These are phyloP conservation scores for Solanum chilense DNA, from an alignment of 257 asterid genomes.

Conservation along the genomic window DNA sequence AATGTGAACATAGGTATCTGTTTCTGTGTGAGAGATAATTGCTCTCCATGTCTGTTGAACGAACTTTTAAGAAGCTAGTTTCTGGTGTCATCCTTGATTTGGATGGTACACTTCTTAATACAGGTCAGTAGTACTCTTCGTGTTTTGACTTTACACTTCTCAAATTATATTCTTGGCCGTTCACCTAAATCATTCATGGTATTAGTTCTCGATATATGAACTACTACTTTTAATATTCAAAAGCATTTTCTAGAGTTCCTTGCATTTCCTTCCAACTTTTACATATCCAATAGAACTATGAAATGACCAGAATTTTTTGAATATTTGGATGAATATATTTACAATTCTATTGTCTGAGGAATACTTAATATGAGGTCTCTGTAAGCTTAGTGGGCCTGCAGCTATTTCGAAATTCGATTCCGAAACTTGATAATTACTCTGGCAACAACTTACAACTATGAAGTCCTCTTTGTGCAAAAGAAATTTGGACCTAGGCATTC, in stretches of 20 bases:
- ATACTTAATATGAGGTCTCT: not conserved
- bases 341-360: not conserved
- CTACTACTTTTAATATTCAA: not conserved
- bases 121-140: conserved; percentile 38
- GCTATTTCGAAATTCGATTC: not conserved
- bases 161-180: not conserved
- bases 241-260: not conserved
- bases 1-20: not conserved
- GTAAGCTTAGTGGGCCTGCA: not conserved
- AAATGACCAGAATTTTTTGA: not conserved
- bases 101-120: conserved; percentile 90
- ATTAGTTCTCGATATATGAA: not conserved
- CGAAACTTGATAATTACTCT: not conserved
- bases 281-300: not conserved
- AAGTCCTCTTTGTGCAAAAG: not conserved
- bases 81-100: conserved; percentile 78
- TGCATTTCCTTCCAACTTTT: not conserved
- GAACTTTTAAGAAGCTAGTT: conserved; percentile 45
- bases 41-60: conserved; percentile 23
- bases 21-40: not conserved
- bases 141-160: not conserved
- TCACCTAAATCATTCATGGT: not conserved
- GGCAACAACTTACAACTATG: not conserved
- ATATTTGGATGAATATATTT: not conserved
- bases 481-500: not conserved